Base-by-base conservation (phyloP, 495 filamentous ascomycete genomes). In the Lophium mytilinum region DNA sequence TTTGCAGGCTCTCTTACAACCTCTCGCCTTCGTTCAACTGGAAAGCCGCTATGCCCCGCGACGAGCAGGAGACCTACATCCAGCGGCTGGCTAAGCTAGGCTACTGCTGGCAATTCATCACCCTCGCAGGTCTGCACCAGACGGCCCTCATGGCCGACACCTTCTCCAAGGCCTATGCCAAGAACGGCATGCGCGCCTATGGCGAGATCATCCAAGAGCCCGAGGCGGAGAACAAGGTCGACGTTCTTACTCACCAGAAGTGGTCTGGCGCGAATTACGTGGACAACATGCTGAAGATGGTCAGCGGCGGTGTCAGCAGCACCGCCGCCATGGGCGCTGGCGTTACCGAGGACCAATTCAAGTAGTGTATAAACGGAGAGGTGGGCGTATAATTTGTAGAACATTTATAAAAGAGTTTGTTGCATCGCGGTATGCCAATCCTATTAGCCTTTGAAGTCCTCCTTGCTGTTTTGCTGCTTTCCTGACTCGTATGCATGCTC, bases 101-200 rank as follows among this genome's bases (percentile, higher is more conserved):
- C 47, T 98, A 96, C 81, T 94, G 87, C 80, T 97, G 93, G 93
- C 93, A 98, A 73, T 98, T 98, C 82, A 97, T 98, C 78, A 98
- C 94, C 34, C 83, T 98, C 36, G 93, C 91, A n/a, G 94, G 93
- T 57, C 79, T 97, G 64, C 94, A 97, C 78, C 95, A 88, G 33
- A 95, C 89, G 5, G 93, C 93, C 18, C 80, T 98, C 24, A 94
- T 94, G 72, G 83, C 82, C 42, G 83, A 96, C 71, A 80, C 84
- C 50, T 98, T 98, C 73, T 83, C 90, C 50, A 82, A 83, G 71
- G 89, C 90, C 21, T 97, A 87, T 67, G 73, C 82, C 11, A 73
- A 82, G 69, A 76, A 84, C 50, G 94, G 93, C 52, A 98, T 98
- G 93, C 83, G 90, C 34, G 93, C 94, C 1, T 98, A 97, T 69